Base-by-base conservation (phyloP, 148 eudicot species). In the Limonium bicolor region DNA sequence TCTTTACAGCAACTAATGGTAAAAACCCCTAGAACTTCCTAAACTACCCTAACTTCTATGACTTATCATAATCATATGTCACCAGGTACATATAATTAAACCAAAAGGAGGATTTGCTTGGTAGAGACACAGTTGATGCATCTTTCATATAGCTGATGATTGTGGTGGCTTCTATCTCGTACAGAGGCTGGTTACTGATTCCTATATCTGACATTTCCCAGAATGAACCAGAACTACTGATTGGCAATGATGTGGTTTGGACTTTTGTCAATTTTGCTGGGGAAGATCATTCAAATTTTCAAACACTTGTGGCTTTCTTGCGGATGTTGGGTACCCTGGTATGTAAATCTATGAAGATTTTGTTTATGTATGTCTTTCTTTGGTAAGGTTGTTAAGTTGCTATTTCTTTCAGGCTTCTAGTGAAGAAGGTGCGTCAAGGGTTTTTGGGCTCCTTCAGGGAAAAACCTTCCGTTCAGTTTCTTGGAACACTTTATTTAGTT, bases 171-270 rank as follows among this genome's bases (percentile, higher is more conserved):
- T n/a, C n/a, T n/a, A n/a, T n/a, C n/a, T n/a, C n/a, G n/a, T n/a
- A n/a, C n/a, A n/a, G n/a, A n/a, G n/a, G n/a, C n/a, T n/a, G n/a
- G n/a, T n/a, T n/a, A n/a, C n/a, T n/a, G n/a, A n/a, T n/a, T n/a
- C n/a, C n/a, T n/a, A n/a, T n/a, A n/a, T n/a, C n/a, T n/a, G n/a
- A n/a, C n/a, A n/a, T n/a, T n/a, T n/a, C n/a, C 2, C 72, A 90
- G 97, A 90, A 80, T 66, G 95, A 84, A 59, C 95, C 97, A 40
- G 97, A 90, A 64, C 73, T 90, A 50, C 68, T 90, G 67, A 70
- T 76, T 28, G 93, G 95, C 50, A 90, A 90, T 68, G 97, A 90
- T 64, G 94, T 72, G 33, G 36, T 90, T 51, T 90, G 97, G 97
- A 90, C 95, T 20, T 84, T 90, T 65, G 93, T 90, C 16, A 74